Conservation (phyloP, 2,329 filamentous ascomycete genomes). For the Balansia obtecta region DNA sequence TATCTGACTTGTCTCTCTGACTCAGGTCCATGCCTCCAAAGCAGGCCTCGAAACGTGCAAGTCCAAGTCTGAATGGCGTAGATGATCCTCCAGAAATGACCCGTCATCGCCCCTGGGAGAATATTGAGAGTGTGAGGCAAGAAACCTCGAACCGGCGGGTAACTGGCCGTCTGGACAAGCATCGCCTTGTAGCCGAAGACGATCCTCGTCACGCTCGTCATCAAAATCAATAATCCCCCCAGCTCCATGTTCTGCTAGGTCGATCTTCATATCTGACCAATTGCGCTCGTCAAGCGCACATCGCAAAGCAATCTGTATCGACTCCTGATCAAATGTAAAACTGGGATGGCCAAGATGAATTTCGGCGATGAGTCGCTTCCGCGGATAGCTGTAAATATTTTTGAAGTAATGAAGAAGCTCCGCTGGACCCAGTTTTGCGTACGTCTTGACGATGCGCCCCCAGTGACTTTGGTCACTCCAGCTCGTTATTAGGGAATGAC, state of each 20-base stretch:
- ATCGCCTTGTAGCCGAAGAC: slow-evolving; percentile 19
- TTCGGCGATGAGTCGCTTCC: slow-evolving; percentile 29
- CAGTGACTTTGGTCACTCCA: slow-evolving; percentile 25
- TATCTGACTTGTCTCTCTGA: not conserved
- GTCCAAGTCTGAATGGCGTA: slow-evolving; percentile 10
- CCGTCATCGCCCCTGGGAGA: slow-evolving; percentile 30
- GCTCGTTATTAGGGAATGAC: slow-evolving; percentile 19
- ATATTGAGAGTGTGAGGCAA: slow-evolving; percentile 21
- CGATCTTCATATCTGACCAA: slow-evolving; percentile 19
- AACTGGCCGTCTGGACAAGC: slow-evolving; percentile 25
- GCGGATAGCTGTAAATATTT: slow-evolving; percentile 32
- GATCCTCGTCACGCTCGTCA: slow-evolving; percentile 23
- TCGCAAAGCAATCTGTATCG: slow-evolving; percentile 26
- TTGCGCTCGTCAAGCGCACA: slow-evolving; percentile 26
- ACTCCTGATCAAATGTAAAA: slow-evolving; percentile 34
- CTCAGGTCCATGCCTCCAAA: slow-evolving; percentile 3
- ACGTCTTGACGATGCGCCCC: slow-evolving; percentile 29
- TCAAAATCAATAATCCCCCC: slow-evolving; percentile 31
- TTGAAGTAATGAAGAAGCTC: slow-evolving; percentile 38
- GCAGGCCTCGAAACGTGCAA: slow-evolving; percentile 10
- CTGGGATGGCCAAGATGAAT: slow-evolving; percentile 26
- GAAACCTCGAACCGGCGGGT: slow-evolving; percentile 17
- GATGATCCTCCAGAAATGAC: slow-evolving; percentile 18
- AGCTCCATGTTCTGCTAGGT: slow-evolving; percentile 19
- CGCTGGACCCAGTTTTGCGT: slow-evolving; percentile 36